Base-by-base conservation (phyloP, 192 early-diverging fungal genomes). In the Chytriomyces hyalinus region DNA sequence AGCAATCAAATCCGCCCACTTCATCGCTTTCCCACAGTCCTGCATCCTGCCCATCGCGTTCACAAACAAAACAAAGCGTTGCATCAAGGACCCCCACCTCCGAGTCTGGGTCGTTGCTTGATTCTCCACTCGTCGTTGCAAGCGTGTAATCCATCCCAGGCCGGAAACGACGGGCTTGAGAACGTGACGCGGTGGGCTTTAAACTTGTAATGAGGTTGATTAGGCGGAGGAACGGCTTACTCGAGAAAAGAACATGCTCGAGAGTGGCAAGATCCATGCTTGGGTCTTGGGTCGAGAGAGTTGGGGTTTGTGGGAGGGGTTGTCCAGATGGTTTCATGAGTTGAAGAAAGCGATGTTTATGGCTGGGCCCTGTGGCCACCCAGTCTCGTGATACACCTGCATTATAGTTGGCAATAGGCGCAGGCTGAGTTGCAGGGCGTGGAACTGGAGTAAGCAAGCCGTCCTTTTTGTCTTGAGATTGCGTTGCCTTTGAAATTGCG, bases 121-220 rank as follows among this genome's bases (percentile, higher is more conserved):
- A 36, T 8, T n/a, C 49, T 20, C 72, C 59, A 36, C 17, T 46
- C 22, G 86, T 82, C 7, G 92, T 88, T 10, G 90, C 94, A 8
- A 95, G 83, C 7, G 94, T 92, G 80, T 92, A 95, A 77, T 95
- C 94, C 64, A 94, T 84, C 6, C 94, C 94, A 2, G 92, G 87
- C 57, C 94, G 83, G 84, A 95, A 95, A 7, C 93, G 84, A 47
- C 94, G 89, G 6, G 87, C 89, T 66, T 84, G 76, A 22, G 87
- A 85, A 24, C 92, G 87, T 20, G 75, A 76, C 5, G 77, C 79
- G 0, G 65, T 63, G 9, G 87, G 78, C 5, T 81, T 67, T 6
- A 92, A 75, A 8, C 85, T 84, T 3, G 90, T 91, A 24, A 93
- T 67, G 15, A 84, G 68, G 51, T 79, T 70, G 44, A 94, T 81